Conservation (phyloP, 2,329 filamentous ascomycete genomes). For the Fusarium euwallaceae region DNA sequence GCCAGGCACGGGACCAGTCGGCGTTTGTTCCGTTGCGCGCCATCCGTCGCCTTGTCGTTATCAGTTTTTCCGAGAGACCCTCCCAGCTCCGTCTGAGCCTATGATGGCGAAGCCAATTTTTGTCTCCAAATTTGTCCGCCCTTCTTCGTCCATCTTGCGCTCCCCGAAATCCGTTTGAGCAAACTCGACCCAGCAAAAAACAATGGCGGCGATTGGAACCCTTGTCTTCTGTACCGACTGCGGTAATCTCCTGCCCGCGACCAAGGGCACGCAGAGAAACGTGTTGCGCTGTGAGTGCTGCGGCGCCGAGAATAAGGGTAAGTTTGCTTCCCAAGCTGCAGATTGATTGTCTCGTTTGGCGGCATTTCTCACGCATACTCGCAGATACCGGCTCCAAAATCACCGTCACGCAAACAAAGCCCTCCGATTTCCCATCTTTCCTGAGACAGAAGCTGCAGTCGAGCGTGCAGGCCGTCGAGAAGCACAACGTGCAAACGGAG, state of each 20-base stretch:
- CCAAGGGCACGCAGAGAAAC: conserved; percentile 80
- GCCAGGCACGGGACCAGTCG: conserved; percentile 36
- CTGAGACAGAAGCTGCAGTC: conserved; percentile 85
- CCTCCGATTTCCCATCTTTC: conserved; percentile 90
- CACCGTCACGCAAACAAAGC: conserved; percentile 86
- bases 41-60: conserved; percentile 41
- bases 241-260: conserved; percentile 88
- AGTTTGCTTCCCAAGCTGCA: conserved; percentile 32
- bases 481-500: conserved; percentile 81
- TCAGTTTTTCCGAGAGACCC: conserved; percentile 50
- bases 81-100: conserved; percentile 30
- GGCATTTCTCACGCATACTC: conserved; percentile 17
- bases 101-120: conserved; percentile 44
- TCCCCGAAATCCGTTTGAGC: conserved; percentile 7
- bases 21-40: conserved; percentile 43
- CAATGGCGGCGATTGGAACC: conserved; percentile 90
- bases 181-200: conserved; percentile 36
- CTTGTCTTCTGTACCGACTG: conserved; percentile 94
- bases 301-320: conserved; percentile 86
- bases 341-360: neutral
- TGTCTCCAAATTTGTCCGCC: conserved; percentile 39
- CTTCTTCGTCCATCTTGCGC: conserved; percentile 11
- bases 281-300: conserved; percentile 88
- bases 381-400: conserved; percentile 81
- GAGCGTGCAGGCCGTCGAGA: conserved; percentile 84